Percentiles rank a stretch among this genome's conserved stretches.
Conservation (phyloP, 371 early-diverging fungal species). For the Circinella minor region DNA sequence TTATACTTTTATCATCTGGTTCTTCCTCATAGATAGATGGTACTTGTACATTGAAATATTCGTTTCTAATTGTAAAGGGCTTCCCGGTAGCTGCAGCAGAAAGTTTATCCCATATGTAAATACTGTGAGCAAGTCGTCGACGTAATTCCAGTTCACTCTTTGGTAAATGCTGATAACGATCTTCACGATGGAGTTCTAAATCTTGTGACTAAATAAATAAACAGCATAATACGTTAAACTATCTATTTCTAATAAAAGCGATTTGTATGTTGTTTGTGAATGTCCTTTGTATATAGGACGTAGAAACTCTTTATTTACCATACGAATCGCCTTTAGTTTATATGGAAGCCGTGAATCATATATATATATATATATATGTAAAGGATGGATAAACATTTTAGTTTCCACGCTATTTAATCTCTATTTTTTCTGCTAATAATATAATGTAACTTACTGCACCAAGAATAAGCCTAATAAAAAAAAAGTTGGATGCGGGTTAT, state of each 20-base stretch:
- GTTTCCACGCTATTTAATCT: too few species aligned
- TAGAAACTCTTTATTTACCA: too few species aligned
- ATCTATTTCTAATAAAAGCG: neutral
- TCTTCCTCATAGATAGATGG: neutral
- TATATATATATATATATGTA: too few species aligned
- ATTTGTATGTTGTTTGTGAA: too few species aligned
- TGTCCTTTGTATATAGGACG: too few species aligned
- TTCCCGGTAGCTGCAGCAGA: neutral
- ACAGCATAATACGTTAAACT: neutral
- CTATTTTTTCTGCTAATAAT: too few species aligned
- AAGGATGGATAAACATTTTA: too few species aligned
- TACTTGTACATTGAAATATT: neutral
- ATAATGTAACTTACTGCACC: too few species aligned
- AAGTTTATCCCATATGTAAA: neutral
- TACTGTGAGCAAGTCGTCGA: neutral
- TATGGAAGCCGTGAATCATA: too few species aligned
- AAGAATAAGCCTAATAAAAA: too few species aligned
- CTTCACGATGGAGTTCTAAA: neutral
- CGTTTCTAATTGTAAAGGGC: neutral
- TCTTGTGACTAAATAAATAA: neutral
- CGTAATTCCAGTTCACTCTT: neutral
- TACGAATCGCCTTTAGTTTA: too few species aligned
- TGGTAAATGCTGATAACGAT: neutral
- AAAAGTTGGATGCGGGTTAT: too few species aligned
- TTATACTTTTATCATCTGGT: neutral